phyloP scores from a whole-genome alignment of 2,329 filamentous ascomycete genomes.

The Talaromyces sp. region DNA sequence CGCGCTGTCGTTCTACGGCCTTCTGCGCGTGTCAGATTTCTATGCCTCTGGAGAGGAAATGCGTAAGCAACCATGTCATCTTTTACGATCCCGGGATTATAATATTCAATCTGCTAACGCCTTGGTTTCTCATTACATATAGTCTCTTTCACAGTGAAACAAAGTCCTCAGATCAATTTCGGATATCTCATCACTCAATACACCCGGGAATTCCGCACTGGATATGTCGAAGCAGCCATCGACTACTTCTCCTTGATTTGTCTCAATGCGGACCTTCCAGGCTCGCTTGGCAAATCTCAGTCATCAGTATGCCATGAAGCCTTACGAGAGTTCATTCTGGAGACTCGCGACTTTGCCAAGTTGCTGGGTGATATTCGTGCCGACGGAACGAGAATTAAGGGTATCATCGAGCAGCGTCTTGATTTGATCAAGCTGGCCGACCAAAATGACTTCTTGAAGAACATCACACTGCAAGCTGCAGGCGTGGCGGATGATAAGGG shows the following conservation, averaged over 20 bases:
- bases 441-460: constrained; percentile 81
- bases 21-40: constrained; percentile 84
- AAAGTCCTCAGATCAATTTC: constrained; percentile 83
- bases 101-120: constrained; percentile 10
- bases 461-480: constrained; percentile 91
- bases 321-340: constrained; percentile 89
- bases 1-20: constrained; percentile 82
- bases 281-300: constrained; percentile 74
- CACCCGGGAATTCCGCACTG: constrained; percentile 91
- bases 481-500: constrained; percentile 93
- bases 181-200: constrained; percentile 92
- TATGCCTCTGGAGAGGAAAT: constrained; percentile 71
- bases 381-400: constrained; percentile 82
- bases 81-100: too few relatives aligned
- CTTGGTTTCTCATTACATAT: not conserved
- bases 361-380: constrained; percentile 87
- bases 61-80: constrained; percentile 43
- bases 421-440: constrained; percentile 77
- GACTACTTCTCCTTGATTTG: constrained; percentile 93
- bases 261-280: constrained; percentile 80
- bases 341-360: constrained; percentile 93
- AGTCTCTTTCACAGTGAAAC: constrained; percentile 59
- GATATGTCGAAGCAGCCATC: constrained; percentile 83
- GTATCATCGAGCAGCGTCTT: constrained; percentile 84
- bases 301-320: constrained; percentile 86